Evolutionary conservation across 768 basidiomycete genomes (phyloP), one percentile per base, ranked within the genome.

Genomic region (Phaeotremella skinneri): DNA sequence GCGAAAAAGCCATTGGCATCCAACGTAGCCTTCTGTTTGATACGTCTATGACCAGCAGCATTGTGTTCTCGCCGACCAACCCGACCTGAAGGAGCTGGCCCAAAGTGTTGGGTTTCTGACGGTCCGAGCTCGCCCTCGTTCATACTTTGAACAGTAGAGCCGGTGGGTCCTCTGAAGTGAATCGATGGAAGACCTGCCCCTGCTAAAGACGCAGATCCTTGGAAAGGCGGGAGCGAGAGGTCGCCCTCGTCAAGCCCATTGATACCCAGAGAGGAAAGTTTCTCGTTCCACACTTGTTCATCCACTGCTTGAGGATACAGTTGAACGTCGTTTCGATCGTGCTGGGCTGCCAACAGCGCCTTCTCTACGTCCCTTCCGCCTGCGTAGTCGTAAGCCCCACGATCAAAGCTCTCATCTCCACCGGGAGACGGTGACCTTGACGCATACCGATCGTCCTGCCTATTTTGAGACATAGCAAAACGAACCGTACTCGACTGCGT

Each of bases 1-100:
- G 70, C 69, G 39, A 76, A 70, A 60, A 71, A 73, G 13, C 69
- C 69, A 43, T 67, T 64, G 4, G 68, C 75, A 50, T 74, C 71
- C 16, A 73, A 55, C 20, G 65, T 74, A 1, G 70, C 73, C 25
- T 63, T 66, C 49, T 75, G 72, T 45, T 71, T 70, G 62, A 73
- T 69, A 3, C 70, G 52, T 7, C 65, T 53, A 58, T 62, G 69
- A n/a, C 65, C 64, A 1, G 59, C 63, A 29, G 64, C 70, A 37
- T 67, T 68, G 31, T 73, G 64, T 6, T 69, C 67, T 43, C 75
- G 54, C 20, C 75, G 49, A 6, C 68, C 59, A 1, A 76, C 70
- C 4, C 70, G 62, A 25, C 75, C 75, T 0, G 56, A 60, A 2
- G 75, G 75, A n/a, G 75, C 73, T 3, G 73, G 75, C 26, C 75